Evolutionary conservation across 2,329 filamentous ascomycete genomes (phyloP).

Genomic region (Penicillium carneum): DNA sequence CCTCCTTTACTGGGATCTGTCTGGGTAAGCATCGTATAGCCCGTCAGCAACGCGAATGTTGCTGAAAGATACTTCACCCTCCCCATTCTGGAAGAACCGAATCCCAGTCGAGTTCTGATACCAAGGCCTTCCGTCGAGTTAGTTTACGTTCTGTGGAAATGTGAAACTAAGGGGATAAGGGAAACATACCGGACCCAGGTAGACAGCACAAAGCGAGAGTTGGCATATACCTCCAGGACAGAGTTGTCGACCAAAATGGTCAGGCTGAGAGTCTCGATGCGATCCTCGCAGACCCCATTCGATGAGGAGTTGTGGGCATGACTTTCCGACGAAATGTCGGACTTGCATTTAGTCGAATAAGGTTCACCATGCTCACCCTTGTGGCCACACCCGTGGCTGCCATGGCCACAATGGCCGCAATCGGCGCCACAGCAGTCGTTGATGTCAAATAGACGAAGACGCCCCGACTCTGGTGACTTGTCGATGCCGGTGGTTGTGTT

Average conservation of each 20-base stretch:
- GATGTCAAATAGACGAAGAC: slow-evolving; percentile 2
- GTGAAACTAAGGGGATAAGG: not conserved
- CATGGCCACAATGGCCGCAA: not conserved
- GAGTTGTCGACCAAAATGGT: not conserved
- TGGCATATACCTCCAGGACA: not conserved
- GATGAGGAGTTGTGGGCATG: not conserved
- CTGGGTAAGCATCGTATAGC: not conserved
- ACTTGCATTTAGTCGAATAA: not conserved
- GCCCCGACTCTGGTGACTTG: not conserved
- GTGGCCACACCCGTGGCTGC: not conserved
- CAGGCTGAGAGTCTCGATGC: not conserved
- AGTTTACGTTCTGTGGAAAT: not conserved
- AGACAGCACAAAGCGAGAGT: not conserved
- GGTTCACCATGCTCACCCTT: not conserved
- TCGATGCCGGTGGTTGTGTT: not conserved
- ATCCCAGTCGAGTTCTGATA: not conserved
- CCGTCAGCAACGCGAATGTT: not conserved
- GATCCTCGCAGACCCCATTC: not conserved
- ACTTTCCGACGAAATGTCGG: not conserved
- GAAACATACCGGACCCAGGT: slow-evolving; percentile 5
- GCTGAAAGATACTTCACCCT: not conserved
- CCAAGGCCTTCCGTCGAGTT: not conserved
- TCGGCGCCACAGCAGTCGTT: not conserved
- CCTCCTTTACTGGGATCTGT: not conserved
- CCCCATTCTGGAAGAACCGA: slow-evolving; percentile 1